Evolutionary conservation across 257 asterid species (phyloP).

Genomic region (Solanum chilense): DNA sequence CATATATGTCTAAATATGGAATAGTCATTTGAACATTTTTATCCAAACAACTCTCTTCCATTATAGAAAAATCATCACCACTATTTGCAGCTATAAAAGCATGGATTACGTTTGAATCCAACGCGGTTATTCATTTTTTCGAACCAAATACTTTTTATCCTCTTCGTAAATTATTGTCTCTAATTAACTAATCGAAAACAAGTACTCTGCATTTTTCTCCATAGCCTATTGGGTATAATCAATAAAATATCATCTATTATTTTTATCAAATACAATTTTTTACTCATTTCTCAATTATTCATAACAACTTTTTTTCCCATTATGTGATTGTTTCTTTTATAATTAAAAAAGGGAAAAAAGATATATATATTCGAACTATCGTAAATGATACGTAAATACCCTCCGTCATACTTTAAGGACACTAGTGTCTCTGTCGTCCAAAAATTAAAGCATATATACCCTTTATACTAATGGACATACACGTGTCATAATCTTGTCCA

Average conservation of each 20-base stretch:
- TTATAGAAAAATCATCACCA: neutral
- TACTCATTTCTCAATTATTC: neutral
- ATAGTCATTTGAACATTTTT: too few species aligned
- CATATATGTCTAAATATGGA: too few species aligned
- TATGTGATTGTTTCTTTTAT: too few species aligned
- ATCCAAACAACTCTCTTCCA: neutral
- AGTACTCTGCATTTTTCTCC: neutral
- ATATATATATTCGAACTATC: too few species aligned
- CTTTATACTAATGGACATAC: too few species aligned
- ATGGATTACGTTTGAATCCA: accelerated
- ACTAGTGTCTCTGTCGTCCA: too few species aligned
- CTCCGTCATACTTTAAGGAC: too few species aligned
- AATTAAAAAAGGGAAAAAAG: too few species aligned
- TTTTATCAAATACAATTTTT: neutral
- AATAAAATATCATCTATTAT: too few species aligned
- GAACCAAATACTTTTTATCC: accelerated
- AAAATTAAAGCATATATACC: too few species aligned
- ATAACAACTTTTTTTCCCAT: accelerated
- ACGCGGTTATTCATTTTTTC: accelerated
- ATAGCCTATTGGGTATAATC: neutral
- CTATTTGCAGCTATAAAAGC: neutral
- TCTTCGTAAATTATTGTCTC: neutral
- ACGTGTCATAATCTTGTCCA: too few species aligned
- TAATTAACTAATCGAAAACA: neutral
- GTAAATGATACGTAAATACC: too few species aligned